These are phyloP conservation scores for Cystobasidiaceae sp. DNA, from an alignment of 1,284 basidiomycete species.

Conservation along the genomic window DNA sequence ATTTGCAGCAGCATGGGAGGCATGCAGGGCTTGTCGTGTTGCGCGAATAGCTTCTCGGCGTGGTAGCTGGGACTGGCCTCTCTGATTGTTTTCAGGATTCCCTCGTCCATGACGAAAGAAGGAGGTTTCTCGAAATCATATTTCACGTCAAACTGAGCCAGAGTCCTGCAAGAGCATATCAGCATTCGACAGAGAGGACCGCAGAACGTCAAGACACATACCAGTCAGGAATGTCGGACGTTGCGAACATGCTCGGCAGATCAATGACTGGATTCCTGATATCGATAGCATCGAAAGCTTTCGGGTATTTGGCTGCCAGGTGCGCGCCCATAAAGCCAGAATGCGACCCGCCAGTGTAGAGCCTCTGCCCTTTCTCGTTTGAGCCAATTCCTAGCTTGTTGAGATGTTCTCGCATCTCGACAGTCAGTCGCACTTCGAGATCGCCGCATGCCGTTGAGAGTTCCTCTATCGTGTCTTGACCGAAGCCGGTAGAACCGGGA, in stretches of 20 bases:
- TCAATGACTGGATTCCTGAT: conserved; percentile 67
- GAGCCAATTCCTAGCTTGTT: conserved; percentile 53
- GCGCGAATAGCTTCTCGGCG: conserved; percentile 51
- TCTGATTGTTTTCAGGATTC: conserved; percentile 53
- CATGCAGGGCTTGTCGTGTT: conserved; percentile 31
- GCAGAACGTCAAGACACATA: conserved; percentile 34
- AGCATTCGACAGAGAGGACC: background rate
- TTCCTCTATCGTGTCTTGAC: conserved; percentile 50
- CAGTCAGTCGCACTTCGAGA: conserved; percentile 63
- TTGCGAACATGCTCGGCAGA: conserved; percentile 53
- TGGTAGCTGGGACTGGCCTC: conserved; percentile 58
- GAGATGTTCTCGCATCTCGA: conserved; percentile 55
- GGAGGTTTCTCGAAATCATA: conserved; percentile 45
- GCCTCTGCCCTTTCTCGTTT: conserved; percentile 53
- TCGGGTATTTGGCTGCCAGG: conserved; percentile 59
- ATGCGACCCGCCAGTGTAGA: conserved; percentile 64
- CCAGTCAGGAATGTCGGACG: conserved; percentile 69
- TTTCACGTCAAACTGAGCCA: conserved; percentile 55
- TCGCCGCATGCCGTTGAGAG: conserved; percentile 59
- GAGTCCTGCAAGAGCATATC: conserved; percentile 46
- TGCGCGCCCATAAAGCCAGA: conserved; percentile 65
- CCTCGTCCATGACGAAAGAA: conserved; percentile 50
- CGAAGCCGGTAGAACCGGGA: conserved; percentile 62
- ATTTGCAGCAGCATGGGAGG: conserved; percentile 58
- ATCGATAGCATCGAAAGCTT: conserved; percentile 58